These are phyloP conservation scores for Marasmius fiardii DNA, from an alignment of 1,284 basidiomycete genomes.

Conservation along the genomic window DNA sequence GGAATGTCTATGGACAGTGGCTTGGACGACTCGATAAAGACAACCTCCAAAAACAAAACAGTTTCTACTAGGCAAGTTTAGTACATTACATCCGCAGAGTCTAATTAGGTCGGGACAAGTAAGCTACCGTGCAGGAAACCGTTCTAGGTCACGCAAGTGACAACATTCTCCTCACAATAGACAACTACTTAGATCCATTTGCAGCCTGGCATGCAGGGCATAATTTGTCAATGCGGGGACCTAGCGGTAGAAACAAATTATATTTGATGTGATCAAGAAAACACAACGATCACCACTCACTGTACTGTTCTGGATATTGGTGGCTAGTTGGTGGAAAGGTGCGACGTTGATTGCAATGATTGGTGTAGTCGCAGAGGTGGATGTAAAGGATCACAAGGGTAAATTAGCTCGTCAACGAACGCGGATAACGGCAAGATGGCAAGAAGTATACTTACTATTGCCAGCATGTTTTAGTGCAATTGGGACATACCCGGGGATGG, in stretches of 20 bases:
- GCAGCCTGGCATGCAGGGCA: constrained; percentile 36
- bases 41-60: no score
- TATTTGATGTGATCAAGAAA: background rate
- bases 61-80: no score
- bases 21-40: no score
- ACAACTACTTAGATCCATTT: constrained; percentile 18
- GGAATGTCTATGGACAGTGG: no score
- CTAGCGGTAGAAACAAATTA: constrained; percentile 17
- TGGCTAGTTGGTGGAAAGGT: constrained; percentile 24
- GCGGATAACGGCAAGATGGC: constrained; percentile 2
- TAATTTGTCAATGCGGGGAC: constrained; percentile 34
- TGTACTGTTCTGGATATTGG: constrained; percentile 41
- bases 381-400: constrained; percentile 10
- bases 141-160: background rate
- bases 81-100: no score
- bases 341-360: background rate
- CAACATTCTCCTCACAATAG: background rate
- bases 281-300: constrained; percentile 24
- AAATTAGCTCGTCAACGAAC: constrained; percentile 15
- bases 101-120: background rate
- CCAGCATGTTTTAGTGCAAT: constrained; percentile 41
- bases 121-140: background rate
- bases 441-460: constrained; percentile 41
- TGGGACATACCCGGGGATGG: constrained; percentile 40
- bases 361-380: background rate